Evolutionary conservation across 2,329 filamentous ascomycete genomes (phyloP), one percentile per base, ranked within the genome.

Genomic region (Aspergillus spinulosporus): DNA sequence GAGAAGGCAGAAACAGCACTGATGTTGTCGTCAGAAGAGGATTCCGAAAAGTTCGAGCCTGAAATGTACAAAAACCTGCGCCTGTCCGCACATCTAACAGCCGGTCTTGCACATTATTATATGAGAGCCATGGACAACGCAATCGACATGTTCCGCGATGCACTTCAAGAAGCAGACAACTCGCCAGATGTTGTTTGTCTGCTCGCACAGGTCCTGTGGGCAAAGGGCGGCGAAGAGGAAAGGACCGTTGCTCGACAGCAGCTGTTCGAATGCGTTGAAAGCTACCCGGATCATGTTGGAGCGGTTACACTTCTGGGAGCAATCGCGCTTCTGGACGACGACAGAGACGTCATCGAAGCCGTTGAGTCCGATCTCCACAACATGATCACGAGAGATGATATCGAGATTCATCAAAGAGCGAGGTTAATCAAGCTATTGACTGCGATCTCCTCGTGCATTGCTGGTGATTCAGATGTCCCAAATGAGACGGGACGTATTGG

Each of bases 141-240:
- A 0, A 85, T 96, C 28, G 79, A 82, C 8, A 92, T 88, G 75
- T 96, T 99, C 72, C 85, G 90, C 61, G 80, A 85, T 2, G 92
- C 92, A 0, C 79, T 97, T 5, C 81, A 87, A 54, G 92, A 96
- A 69, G 91, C 89, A 1, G 77, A 84, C 31, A 83, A 84, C 37
- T 86, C 91, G 59, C 88, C 92, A 0, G 92, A 97, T 67, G 88
- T 93, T 1, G 87, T 92, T 0, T 97, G 92, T 67, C 80, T 97
- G 9, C 80, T 97, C 9, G 89, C 92, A 0, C 91, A 97, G 73
- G 89, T 97, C 0, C 81, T 97, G 0, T 99, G 94, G 93, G 92
- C 92, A 0, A 91, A 90, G 62, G 92, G 90, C 6, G 85, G 86
- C 0, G 84, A 88, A 5, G 81, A 86, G 0, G 89, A 92, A 54